phyloP scores from a whole-genome alignment of 805 yeast species.

The Candida broadrunensis region DNA sequence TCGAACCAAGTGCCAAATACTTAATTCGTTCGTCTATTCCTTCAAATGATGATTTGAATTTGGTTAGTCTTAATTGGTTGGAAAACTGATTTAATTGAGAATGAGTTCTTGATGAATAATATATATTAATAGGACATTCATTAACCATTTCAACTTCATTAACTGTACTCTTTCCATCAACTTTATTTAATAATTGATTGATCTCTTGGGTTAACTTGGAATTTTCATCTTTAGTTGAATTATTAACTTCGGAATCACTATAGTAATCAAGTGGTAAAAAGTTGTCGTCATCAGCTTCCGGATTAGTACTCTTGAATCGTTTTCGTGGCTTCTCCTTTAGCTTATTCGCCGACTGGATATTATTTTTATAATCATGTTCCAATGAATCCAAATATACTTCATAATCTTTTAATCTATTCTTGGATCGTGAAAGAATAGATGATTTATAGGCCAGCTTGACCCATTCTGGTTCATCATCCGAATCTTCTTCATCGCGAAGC shows the following conservation, averaged over 20 bases:
- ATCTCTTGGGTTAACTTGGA: constrained; percentile 46
- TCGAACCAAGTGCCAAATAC: constrained; percentile 73
- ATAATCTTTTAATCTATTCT: constrained; percentile 29
- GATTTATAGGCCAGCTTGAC: constrained; percentile 39
- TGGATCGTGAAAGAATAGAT: constrained; percentile 26
- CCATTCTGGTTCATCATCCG: constrained; percentile 71
- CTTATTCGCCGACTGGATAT: constrained; percentile 10
- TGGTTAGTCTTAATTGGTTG: constrained; percentile 60
- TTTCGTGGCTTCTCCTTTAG: constrained; percentile 9
- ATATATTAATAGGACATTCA: constrained; percentile 44
- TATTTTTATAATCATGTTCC: constrained; percentile 18
- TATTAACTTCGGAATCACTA: constrained; percentile 22
- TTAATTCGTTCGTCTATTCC: constrained; percentile 53
- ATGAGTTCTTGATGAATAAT: constrained; percentile 84
- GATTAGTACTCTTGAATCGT: constrained; percentile 1
- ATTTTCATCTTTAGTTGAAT: constrained; percentile 17
- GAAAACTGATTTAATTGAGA: constrained; percentile 84
- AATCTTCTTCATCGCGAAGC: constrained; percentile 19
- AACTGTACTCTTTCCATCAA: constrained; percentile 25
- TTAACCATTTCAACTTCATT: constrained; percentile 14
- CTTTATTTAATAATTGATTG: constrained; percentile 40
- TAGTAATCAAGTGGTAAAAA: constrained; percentile 35
- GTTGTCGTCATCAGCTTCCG: constrained; percentile 8
- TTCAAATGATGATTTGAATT: constrained; percentile 59
- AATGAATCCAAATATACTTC: constrained; percentile 39